phyloP scores from a whole-genome alignment of 139 green algal genomes.

The Ettlia oleoabundans region DNA sequence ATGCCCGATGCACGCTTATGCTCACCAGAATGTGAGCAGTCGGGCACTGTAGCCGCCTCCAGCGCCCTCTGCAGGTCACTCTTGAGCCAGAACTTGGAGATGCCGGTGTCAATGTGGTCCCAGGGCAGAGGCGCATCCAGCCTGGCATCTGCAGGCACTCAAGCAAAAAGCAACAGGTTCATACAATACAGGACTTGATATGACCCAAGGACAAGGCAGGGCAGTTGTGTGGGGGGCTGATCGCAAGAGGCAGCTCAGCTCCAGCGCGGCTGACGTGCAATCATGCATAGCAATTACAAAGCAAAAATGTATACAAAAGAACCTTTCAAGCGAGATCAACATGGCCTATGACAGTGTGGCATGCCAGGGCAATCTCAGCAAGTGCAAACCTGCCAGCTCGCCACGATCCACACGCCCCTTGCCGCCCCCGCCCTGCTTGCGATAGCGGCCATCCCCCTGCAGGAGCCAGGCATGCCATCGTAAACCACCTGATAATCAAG shows the following conservation, averaged over 20 bases:
- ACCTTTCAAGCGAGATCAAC: too few relatives aligned
- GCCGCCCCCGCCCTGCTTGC: slow-evolving; percentile 65
- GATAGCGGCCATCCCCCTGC: slow-evolving; percentile 68
- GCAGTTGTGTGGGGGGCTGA: too few relatives aligned
- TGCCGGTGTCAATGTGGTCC: slow-evolving; percentile 80
- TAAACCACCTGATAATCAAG: neutral
- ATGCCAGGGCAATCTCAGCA: neutral
- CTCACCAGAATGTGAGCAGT: slow-evolving; percentile 70
- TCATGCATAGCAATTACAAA: too few relatives aligned
- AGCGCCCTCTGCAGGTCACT: slow-evolving; percentile 76
- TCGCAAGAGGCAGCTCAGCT: too few relatives aligned
- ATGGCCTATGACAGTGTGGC: too few relatives aligned
- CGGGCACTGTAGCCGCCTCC: slow-evolving; percentile 74
- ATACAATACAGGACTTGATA: too few relatives aligned
- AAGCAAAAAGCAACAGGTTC: neutral
- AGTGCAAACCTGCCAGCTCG: slow-evolving; percentile 37
- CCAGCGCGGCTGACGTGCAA: too few relatives aligned
- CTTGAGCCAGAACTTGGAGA: slow-evolving; percentile 83
- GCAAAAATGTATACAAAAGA: too few relatives aligned
- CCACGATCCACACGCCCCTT: slow-evolving; percentile 76
- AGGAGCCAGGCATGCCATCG: neutral
- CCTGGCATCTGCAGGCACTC: slow-evolving; percentile 42
- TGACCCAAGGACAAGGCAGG: too few relatives aligned
- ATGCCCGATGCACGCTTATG: neutral
- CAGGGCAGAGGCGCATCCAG: slow-evolving; percentile 78